Conservation (phyloP, 2,329 filamentous ascomycete genomes). For the Neocucurbitaria cava region DNA sequence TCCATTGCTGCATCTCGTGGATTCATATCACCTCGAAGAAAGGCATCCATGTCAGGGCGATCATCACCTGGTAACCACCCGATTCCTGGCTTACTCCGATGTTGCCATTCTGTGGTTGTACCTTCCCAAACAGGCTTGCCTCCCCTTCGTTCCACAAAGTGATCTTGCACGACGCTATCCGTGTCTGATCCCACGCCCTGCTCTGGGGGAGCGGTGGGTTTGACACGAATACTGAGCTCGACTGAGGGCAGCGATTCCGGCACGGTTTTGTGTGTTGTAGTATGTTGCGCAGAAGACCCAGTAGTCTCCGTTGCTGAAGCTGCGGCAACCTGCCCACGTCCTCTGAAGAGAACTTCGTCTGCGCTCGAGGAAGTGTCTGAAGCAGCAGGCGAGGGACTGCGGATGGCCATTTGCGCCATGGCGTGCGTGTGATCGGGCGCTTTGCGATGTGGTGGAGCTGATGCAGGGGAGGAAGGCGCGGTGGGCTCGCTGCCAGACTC, state of each 20-base stretch:
- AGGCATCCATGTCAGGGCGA: conserved; percentile 29
- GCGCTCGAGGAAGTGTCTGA: conserved; percentile 45
- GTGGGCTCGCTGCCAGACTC: conserved; percentile 18
- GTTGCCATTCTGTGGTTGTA: conserved; percentile 38
- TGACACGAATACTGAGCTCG: conserved; percentile 16
- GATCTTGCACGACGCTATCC: conserved; percentile 28
- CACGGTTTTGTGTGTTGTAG: neutral
- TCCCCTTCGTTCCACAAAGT: conserved; percentile 34
- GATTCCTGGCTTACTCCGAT: conserved; percentile 44
- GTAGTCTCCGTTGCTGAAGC: conserved; percentile 2
- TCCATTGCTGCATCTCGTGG: conserved; percentile 56
- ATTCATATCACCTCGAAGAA: conserved; percentile 27
- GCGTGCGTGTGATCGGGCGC: conserved; percentile 25
- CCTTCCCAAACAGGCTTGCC: conserved; percentile 41
- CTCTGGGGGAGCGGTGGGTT: neutral
- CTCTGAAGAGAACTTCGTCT: conserved; percentile 66
- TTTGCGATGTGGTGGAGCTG: conserved; percentile 13
- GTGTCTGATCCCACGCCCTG: conserved; percentile 28
- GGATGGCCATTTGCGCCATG: conserved; percentile 43
- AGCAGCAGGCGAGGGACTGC: conserved; percentile 45
- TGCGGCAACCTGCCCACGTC: conserved; percentile 26
- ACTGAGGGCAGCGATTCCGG: neutral
- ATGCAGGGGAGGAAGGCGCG: conserved; percentile 17
- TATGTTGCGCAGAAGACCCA: neutral
- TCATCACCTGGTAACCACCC: conserved; percentile 41